Evolutionary conservation across 129 eudicot species (phyloP).

Genomic region (Centrapalus pauciflorus): DNA sequence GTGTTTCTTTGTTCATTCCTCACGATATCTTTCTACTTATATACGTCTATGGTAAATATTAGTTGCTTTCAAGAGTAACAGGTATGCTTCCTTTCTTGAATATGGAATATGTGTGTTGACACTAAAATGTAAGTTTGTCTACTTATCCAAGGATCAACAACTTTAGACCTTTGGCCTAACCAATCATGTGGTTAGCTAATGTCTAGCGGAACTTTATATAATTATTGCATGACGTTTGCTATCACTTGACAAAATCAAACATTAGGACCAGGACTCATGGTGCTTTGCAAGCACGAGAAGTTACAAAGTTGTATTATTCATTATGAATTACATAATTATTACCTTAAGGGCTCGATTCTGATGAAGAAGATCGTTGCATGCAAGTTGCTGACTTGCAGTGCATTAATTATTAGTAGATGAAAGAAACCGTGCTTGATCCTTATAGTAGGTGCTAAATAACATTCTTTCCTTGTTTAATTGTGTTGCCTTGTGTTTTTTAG

Average conservation of each 20-base stretch:
- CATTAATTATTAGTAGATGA: background rate
- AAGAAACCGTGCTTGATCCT: no score
- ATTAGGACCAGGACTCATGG: background rate
- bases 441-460: no score
- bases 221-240: background rate
- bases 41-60: background rate
- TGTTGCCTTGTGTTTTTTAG: background rate
- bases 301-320: background rate
- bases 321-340: background rate
- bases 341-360: background rate
- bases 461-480: background rate
- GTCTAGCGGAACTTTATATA: background rate
- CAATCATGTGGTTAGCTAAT: background rate
- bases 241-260: background rate
- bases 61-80: background rate
- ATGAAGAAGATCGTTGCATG: background rate
- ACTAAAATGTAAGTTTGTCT: no score
- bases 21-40: background rate
- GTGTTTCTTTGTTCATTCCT: background rate
- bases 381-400: background rate
- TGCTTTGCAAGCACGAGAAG: background rate
- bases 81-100: background rate
- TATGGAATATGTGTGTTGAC: background rate
- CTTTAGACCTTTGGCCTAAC: no score
- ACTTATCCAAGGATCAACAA: no score